Evolutionary conservation across 2,329 filamentous ascomycete species (phyloP).

Genomic region (Fusarium sp.): DNA sequence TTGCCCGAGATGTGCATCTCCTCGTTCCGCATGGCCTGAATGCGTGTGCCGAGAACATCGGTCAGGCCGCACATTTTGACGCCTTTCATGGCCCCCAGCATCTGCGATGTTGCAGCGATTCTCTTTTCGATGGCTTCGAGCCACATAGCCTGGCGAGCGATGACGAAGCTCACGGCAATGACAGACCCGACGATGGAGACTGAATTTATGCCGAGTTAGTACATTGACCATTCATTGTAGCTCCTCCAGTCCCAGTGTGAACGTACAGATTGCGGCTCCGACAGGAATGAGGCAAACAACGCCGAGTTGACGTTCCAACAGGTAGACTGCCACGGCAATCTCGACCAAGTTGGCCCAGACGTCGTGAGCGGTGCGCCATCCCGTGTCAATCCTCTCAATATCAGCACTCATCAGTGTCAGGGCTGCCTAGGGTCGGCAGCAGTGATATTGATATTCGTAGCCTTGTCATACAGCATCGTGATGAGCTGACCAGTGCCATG

Average conservation of each 20-base stretch:
- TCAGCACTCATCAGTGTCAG: constrained; percentile 61
- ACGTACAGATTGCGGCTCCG: constrained; percentile 31
- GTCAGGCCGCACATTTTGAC: constrained; percentile 49
- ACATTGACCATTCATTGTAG: background rate
- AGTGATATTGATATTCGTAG: constrained; percentile 43
- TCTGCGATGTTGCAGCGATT: constrained; percentile 43
- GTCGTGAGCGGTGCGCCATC: constrained; percentile 54
- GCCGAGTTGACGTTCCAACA: constrained; percentile 55
- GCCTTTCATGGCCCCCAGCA: constrained; percentile 48
- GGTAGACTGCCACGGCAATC: constrained; percentile 57
- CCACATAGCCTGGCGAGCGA: constrained; percentile 42
- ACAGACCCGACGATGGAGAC: constrained; percentile 41
- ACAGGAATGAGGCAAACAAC: constrained; percentile 29
- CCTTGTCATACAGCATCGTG: constrained; percentile 44
- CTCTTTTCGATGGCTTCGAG: constrained; percentile 47
- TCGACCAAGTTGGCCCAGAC: constrained; percentile 57
- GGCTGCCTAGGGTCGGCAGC: constrained; percentile 50
- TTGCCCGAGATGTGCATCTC: constrained; percentile 24
- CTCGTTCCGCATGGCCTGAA: constrained; percentile 22
- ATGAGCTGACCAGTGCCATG: constrained; percentile 46
- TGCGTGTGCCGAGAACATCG: constrained; percentile 18
- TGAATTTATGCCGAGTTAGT: constrained; percentile 3
- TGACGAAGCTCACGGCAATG: constrained; percentile 42
- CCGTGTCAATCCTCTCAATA: constrained; percentile 53
- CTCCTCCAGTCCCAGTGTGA: background rate